These are phyloP conservation scores for Dipodascopsis uninucleata DNA, from an alignment of 805 yeast species.

Conservation along the genomic window DNA sequence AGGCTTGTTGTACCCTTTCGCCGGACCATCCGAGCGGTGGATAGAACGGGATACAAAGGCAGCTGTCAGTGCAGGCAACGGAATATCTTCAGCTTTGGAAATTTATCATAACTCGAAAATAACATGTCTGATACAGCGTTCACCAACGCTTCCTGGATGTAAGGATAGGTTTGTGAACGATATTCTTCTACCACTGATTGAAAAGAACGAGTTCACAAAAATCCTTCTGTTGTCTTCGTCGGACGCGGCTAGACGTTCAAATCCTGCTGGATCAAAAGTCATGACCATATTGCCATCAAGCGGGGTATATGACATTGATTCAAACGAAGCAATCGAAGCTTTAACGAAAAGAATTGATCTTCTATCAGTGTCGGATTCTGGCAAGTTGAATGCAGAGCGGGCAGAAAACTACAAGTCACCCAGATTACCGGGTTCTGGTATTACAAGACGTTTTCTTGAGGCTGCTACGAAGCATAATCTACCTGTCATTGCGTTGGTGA, in stretches of 20 bases:
- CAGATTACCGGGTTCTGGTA: slow-evolving; percentile 37
- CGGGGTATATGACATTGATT: background rate
- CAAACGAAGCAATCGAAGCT: slow-evolving; percentile 4
- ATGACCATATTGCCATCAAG: slow-evolving; percentile 2
- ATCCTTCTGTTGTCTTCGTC: slow-evolving; percentile 67
- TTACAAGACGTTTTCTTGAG: slow-evolving; percentile 31
- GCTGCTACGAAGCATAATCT: slow-evolving; percentile 4
- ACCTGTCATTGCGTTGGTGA: slow-evolving; percentile 44
- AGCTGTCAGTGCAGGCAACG: slow-evolving; percentile 26
- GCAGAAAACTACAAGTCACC: slow-evolving; percentile 8
- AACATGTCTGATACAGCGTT: slow-evolving; percentile 71
- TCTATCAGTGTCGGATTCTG: slow-evolving; percentile 8
- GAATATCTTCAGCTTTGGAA: slow-evolving; percentile 62
- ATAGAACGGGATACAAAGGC: slow-evolving; percentile 23
- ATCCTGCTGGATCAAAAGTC: slow-evolving; percentile 16
- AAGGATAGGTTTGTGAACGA: slow-evolving; percentile 49
- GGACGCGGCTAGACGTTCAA: slow-evolving; percentile 44
- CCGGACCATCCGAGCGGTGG: slow-evolving; percentile 58
- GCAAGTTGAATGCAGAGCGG: background rate
- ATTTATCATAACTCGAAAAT: slow-evolving; percentile 48
- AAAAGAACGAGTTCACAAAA: slow-evolving; percentile 40
- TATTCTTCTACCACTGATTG: slow-evolving; percentile 50
- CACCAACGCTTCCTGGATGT: slow-evolving; percentile 75
- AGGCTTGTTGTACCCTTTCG: slow-evolving; percentile 69
- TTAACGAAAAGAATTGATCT: slow-evolving; percentile 1